These are phyloP conservation scores for Albophoma yamanashiensis DNA, from an alignment of 2,329 filamentous ascomycete species.

Conservation along the genomic window DNA sequence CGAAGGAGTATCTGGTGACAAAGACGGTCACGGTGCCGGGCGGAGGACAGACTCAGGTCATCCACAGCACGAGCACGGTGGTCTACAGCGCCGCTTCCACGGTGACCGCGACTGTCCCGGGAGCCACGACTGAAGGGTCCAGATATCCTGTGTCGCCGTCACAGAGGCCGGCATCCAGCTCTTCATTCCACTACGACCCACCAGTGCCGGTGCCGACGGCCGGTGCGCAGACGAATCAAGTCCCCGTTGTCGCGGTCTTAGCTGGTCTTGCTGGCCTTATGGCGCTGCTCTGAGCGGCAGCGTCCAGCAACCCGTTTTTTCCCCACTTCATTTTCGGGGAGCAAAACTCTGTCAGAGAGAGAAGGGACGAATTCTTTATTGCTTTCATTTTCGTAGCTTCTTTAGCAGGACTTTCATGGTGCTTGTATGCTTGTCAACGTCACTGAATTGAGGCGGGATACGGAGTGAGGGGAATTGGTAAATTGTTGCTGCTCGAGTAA, in stretches of 20 bases:
- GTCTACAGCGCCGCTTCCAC: slow-evolving; percentile 18
- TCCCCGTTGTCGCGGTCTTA: slow-evolving; percentile 21
- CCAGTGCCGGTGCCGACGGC: slow-evolving; percentile 16
- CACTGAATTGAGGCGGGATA: not conserved
- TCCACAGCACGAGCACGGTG: slow-evolving; percentile 27
- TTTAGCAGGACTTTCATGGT: too few species aligned
- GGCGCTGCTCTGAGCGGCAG: slow-evolving; percentile 4
- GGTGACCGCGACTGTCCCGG: slow-evolving; percentile 4
- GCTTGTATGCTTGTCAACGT: not conserved
- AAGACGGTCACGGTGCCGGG: slow-evolving; percentile 27
- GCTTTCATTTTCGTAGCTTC: too few species aligned
- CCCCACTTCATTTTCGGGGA: too few species aligned
- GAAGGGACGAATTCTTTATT: not conserved
- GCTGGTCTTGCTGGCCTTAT: slow-evolving; percentile 5
- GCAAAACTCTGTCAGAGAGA: not conserved
- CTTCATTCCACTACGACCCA: slow-evolving; percentile 13
- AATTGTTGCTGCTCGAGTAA: not conserved
- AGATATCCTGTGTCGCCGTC: slow-evolving; percentile 9
- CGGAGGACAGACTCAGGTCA: slow-evolving; percentile 24
- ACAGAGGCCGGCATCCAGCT: slow-evolving; percentile 8
- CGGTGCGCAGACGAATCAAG: slow-evolving; percentile 14
- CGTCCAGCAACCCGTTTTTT: not conserved
- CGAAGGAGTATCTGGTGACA: slow-evolving; percentile 33
- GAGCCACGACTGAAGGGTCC: not conserved
- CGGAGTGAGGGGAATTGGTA: not conserved